Evolutionary conservation across 495 filamentous ascomycete genomes (phyloP), one percentile per base, ranked within the genome.

Genomic region (Xylaria nigripes): DNA sequence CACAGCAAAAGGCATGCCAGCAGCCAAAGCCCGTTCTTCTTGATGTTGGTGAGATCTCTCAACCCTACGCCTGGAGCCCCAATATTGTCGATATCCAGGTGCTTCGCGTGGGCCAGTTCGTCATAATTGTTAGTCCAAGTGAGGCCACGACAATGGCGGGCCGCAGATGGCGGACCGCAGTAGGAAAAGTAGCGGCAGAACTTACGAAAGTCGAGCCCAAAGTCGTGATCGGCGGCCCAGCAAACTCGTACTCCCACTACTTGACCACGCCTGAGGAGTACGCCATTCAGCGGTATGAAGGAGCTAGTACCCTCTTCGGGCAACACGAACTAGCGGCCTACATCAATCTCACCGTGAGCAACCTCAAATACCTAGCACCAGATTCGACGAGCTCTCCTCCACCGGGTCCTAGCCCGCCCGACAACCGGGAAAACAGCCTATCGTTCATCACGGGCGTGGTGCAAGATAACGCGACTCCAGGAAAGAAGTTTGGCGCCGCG

Each of bases 121-220:
- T 95, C 59, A 86, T 97, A 57, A 83, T 97, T 57, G 75, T 96
- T 32, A 86, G 83, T 10, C 86, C 91, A 2, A 87, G 88, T 45
- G 92, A 96, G 72, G 89, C 87, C 0, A 91, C 88, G 0, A 96
- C 93, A 19, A 98, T 98, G 93, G 81, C 89, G 9, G 93, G 93
- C 0, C 82, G 93, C 12, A 80, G 93, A 21, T 98, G 93, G 93
- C 84, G 83, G 63, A 78, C 81, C 48, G 86, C 89, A 15, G 78
- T 96, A 42, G 74, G 80, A 21, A 68, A 75, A 6, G 81, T 73
- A 5, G 76, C 76, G 2, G 54, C 63, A 1, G 51, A 50, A 1
- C 19, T 69, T 13, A 65, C 69, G 23, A 56, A 56, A 41, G 59
- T 57, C 1, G 72, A 72, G 9, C 78, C 78, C 1, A 65, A 68